A percentile compares a stretch with the other conserved stretches of the same genome.
These are phyloP conservation scores for Thalassiosira ordinaria DNA, from an alignment of 352 stramenopile species.

Conservation along the genomic window DNA sequence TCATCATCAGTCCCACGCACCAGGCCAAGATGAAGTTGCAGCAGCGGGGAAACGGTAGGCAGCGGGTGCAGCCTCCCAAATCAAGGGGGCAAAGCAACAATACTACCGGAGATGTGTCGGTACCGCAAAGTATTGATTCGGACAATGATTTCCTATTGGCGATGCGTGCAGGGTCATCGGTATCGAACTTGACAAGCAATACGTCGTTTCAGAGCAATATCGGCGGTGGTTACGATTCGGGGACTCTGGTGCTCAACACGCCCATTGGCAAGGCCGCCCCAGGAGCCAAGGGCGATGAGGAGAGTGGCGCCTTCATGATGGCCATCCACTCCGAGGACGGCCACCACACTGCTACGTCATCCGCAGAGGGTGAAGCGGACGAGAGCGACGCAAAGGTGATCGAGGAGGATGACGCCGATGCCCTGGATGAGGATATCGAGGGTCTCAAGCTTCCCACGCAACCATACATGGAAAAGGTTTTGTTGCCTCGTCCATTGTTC, in stretches of 20 bases:
- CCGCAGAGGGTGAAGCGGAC: slow-evolving; percentile 10
- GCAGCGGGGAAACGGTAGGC: no score
- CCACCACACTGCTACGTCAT: not conserved
- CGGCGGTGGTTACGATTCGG: slow-evolving; percentile 29
- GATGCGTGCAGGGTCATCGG: slow-evolving; percentile 15
- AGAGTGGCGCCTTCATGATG: slow-evolving; percentile 54
- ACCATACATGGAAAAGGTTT: slow-evolving; percentile 74
- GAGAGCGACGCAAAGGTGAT: slow-evolving; percentile 10
- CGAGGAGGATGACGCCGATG: slow-evolving; percentile 40
- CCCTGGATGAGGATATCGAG: slow-evolving; percentile 45
- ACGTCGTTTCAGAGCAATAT: not conserved
- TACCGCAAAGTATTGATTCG: not conserved
- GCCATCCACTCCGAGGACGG: slow-evolving; percentile 53
- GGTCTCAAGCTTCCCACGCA: slow-evolving; percentile 41
- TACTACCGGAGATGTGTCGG: not conserved
- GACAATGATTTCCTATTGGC: slow-evolving; percentile 54
- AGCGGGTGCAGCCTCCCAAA: not conserved
- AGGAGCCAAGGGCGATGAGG: slow-evolving; percentile 22
- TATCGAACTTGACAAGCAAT: no score
- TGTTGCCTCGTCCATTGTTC: slow-evolving; percentile 78
- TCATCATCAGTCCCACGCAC: not conserved
- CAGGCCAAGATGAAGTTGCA: slow-evolving; percentile 7
- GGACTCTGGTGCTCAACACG: slow-evolving; percentile 49
- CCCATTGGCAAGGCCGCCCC: slow-evolving; percentile 1
- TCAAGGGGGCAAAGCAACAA: not conserved